phyloP scores from a whole-genome alignment of 371 early-diverging fungal genomes.

The Lichtheimia hyalospora region DNA sequence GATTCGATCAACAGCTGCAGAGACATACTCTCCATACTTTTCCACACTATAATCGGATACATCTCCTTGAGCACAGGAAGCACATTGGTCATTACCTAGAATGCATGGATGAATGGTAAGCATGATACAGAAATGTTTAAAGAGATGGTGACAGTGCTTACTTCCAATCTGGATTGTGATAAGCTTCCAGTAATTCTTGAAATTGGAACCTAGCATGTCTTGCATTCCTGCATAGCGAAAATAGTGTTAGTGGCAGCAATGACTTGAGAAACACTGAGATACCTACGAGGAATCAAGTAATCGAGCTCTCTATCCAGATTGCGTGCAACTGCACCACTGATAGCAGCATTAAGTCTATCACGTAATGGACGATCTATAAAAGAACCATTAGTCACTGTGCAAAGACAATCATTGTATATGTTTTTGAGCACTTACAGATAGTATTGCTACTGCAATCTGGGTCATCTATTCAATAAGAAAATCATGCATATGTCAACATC shows the following conservation, averaged over 20 bases:
- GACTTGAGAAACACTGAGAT: neutral
- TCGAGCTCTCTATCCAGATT: constrained; percentile 33
- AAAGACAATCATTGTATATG: too few relatives aligned
- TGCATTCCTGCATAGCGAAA: constrained; percentile 20
- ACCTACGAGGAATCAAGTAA: constrained; percentile 35
- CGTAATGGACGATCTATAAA: neutral
- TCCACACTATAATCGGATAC: constrained; percentile 5
- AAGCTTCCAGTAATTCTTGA: constrained; percentile 39
- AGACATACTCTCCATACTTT: constrained; percentile 8
- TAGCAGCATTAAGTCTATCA: constrained; percentile 35
- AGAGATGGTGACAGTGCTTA: constrained; percentile 18
- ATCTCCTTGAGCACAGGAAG: constrained; percentile 4
- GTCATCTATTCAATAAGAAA: too few relatives aligned
- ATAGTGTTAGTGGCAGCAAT: neutral
- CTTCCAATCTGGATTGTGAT: constrained; percentile 43
- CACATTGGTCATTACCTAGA: constrained; percentile 21
- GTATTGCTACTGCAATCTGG: too few relatives aligned
- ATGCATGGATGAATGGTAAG: neutral
- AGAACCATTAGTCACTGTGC: constrained; percentile 11
- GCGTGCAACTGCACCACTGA: constrained; percentile 33
- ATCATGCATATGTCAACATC: constrained; percentile 24
- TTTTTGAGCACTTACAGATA: too few relatives aligned
- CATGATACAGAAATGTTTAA: neutral
- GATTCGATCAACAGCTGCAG: constrained; percentile 9
- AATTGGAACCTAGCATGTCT: constrained; percentile 7